Evolutionary conservation across 2,329 filamentous ascomycete species (phyloP), one percentile per base, ranked within the genome.

Genomic region (Pseudogymnoascus sp.): DNA sequence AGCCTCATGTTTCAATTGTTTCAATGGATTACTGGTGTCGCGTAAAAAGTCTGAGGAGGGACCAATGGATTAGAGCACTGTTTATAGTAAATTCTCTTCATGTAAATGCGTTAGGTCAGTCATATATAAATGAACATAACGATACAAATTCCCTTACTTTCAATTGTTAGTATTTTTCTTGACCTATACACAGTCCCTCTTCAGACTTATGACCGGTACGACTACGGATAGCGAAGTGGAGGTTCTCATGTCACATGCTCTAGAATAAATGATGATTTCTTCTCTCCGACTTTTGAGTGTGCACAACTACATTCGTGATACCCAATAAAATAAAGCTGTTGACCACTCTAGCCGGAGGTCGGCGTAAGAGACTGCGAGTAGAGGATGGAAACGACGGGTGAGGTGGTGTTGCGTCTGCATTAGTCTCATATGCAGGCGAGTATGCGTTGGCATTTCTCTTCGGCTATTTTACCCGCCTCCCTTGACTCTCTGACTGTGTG

Each of bases 341-440:
- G 16, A 36, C 29, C 10, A 57, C 3, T 57, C 51, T 57, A 57
- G 51, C 16, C 29, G 29, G 40, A 29, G 51, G 51, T 34, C 29
- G 51, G 51, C 51, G 51, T 57, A 57, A 57, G 51, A 57, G 29
- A 34, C 26, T 57, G 51, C n/a, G 29, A 57, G 26, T n/a, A 34
- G 51, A 18, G n/a, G 51, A 57, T 57, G 51, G 51, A 34, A 57
- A 57, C 51, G 51, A 57, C 51, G 51, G 51, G 51, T 57, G 51
- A 57, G 51, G 51, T 57, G 51, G 51, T 57, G 51, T 57, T 57
- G 51, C 51, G 51, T 57, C 51, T 57, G 51, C 51, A 57, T 57
- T 57, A 57, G 51, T 57, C 51, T 57, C 51, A 57, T 57, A 57
- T 57, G 51, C 51, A 57, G 51, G 51, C 51, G 51, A 57, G 51